Percentiles rank a stretch among this genome's conserved stretches.
phyloP scores from a whole-genome alignment of 2,329 filamentous ascomycete genomes.

The Fusarium bulbicola region DNA sequence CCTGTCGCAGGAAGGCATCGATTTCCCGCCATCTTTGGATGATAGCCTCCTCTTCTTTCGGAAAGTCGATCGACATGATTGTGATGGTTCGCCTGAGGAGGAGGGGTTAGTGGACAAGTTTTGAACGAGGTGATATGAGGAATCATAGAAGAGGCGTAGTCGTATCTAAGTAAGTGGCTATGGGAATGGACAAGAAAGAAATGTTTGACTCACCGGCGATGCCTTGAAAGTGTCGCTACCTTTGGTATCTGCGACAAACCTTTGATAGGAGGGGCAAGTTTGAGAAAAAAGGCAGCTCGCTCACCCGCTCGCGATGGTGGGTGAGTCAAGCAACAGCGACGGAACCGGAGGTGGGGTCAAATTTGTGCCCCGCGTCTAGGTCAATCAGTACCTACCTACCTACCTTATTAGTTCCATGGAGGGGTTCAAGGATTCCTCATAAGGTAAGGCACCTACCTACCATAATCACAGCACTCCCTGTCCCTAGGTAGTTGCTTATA shows the following conservation, averaged over 20 bases:
- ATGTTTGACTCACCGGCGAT: conserved; percentile 25
- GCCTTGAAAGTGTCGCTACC: conserved; percentile 15
- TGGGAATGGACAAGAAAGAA: background rate
- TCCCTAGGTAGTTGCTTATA: background rate
- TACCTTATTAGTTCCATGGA: background rate
- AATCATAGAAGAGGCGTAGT: background rate
- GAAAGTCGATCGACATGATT: conserved; percentile 88
- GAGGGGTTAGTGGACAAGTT: conserved; percentile 21
- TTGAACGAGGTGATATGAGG: background rate
- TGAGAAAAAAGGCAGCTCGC: conserved; percentile 30
- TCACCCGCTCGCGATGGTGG: conserved; percentile 34
- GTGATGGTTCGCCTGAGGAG: conserved; percentile 21
- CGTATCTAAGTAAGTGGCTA: background rate
- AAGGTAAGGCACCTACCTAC: background rate
- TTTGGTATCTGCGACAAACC: conserved; percentile 20
- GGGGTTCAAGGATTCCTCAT: background rate
- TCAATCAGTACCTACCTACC: no score
- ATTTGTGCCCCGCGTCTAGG: conserved; percentile 38
- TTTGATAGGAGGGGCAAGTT: conserved; percentile 43
- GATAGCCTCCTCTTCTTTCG: conserved; percentile 87
- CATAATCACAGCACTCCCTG: background rate
- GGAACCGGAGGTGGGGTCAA: conserved; percentile 33
- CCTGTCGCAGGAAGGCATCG: conserved; percentile 86
- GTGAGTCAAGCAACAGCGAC: conserved; percentile 42
- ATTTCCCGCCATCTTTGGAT: conserved; percentile 91